These are phyloP conservation scores for Candida boidinii DNA, from an alignment of 805 yeast genomes.

Conservation along the genomic window DNA sequence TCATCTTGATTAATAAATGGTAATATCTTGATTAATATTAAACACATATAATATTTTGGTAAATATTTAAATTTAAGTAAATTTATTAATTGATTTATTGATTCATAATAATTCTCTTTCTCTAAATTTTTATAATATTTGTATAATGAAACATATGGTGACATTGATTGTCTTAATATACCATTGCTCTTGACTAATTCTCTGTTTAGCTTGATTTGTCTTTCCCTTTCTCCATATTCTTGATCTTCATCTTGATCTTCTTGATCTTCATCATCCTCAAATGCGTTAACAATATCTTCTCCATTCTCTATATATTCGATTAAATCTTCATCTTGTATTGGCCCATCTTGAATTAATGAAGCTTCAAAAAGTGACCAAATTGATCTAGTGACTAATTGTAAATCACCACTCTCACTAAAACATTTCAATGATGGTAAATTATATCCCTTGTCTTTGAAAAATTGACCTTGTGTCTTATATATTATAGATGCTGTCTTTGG, in stretches of 20 bases:
- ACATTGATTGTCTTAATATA: constrained; percentile 49
- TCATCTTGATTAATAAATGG: too few species aligned
- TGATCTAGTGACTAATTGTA: constrained; percentile 39
- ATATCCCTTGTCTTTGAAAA: constrained; percentile 17
- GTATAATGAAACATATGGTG: constrained; percentile 63
- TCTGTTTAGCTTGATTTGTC: constrained; percentile 15
- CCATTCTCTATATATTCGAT: constrained; percentile 12
- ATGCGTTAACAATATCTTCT: background rate
- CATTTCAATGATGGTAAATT: constrained; percentile 55
- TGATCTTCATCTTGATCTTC: too few species aligned
- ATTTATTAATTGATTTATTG: constrained; percentile 14
- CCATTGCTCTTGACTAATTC: background rate
- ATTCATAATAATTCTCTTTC: constrained; percentile 2
- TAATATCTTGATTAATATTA: too few species aligned
- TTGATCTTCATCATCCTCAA: background rate
- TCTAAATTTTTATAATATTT: constrained; percentile 30
- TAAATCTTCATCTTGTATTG: constrained; percentile 43
- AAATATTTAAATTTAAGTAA: constrained; percentile 43
- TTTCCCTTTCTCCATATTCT: constrained; percentile 36
- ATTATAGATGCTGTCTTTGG: constrained; percentile 49
- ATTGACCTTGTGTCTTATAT: constrained; percentile 42
- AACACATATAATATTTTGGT: constrained; percentile 41
- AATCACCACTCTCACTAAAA: constrained; percentile 56
- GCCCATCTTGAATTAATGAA: constrained; percentile 40
- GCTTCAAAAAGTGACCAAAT: constrained; percentile 59